phyloP scores from a whole-genome alignment of 2,329 filamentous ascomycete species.

The Trichothecium roseum region DNA sequence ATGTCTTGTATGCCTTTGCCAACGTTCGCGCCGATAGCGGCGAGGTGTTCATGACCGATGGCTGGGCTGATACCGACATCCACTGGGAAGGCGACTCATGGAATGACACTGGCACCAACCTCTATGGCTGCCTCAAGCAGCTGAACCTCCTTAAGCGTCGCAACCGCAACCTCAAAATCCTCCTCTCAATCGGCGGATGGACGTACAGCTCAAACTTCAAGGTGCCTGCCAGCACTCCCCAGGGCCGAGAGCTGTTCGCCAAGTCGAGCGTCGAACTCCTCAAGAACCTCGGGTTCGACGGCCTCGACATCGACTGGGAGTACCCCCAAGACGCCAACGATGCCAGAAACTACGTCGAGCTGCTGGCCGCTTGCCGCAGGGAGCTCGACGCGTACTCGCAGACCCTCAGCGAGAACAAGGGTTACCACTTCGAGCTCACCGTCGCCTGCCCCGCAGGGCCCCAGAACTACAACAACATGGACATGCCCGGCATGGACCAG shows the following conservation, averaged over 20 bases:
- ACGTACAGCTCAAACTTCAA: constrained; percentile 81
- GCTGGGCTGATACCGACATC: constrained; percentile 63
- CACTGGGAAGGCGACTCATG: constrained; percentile 58
- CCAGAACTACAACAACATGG: constrained; percentile 50
- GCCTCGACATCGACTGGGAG: constrained; percentile 60
- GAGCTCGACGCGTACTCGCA: constrained; percentile 48
- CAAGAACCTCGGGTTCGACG: constrained; percentile 70
- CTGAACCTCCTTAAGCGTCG: constrained; percentile 72
- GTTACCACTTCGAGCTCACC: constrained; percentile 51
- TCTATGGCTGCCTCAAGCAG: constrained; percentile 86
- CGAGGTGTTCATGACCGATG: constrained; percentile 62
- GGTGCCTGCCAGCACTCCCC: constrained; percentile 58
- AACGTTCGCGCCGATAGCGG: constrained; percentile 72
- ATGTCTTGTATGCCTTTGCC: constrained; percentile 84
- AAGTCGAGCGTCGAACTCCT: constrained; percentile 63
- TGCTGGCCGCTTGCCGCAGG: constrained; percentile 44
- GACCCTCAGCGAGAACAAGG: constrained; percentile 20
- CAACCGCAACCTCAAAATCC: constrained; percentile 74
- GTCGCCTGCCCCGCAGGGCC: constrained; percentile 55
- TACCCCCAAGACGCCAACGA: constrained; percentile 46
- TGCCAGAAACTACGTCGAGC: constrained; percentile 47
- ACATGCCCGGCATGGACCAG: constrained; percentile 53
- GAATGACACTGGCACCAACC: constrained; percentile 65
- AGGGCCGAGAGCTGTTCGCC: constrained; percentile 64
- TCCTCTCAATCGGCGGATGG: constrained; percentile 87